Percentiles rank a stretch among this genome's conserved stretches.
Conservation (phyloP, 352 stramenopile genomes). For the Phytophthora multivora region DNA sequence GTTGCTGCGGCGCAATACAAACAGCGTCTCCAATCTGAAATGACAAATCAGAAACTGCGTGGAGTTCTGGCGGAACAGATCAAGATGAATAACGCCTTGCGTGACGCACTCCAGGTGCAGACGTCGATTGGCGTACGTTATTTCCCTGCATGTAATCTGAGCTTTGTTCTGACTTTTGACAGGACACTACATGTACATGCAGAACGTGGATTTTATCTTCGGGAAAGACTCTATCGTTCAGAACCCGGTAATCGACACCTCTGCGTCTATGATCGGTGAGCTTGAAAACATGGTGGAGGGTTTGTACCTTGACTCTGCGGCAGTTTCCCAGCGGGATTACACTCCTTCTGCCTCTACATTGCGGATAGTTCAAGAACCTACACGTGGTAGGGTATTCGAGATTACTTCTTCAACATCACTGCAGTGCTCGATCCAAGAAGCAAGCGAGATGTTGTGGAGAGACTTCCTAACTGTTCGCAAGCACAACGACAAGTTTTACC, state of each 20-base stretch:
- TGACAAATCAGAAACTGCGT: conserved; percentile 28
- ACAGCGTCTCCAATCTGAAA: conserved; percentile 25
- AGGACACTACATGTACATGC: too few species aligned
- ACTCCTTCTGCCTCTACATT: not conserved
- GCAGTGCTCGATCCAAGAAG: conserved; percentile 21
- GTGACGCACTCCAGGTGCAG: conserved; percentile 19
- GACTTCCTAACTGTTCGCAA: conserved; percentile 15
- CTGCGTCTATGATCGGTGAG: conserved; percentile 11
- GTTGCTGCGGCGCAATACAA: conserved; percentile 21
- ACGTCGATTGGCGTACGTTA: conserved; percentile 15
- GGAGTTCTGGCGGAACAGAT: conserved; percentile 13
- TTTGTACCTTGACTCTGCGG: conserved; percentile 26
- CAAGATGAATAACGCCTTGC: conserved; percentile 12
- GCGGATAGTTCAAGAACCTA: not conserved
- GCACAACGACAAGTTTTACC: conserved; percentile 30
- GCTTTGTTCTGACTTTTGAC: not conserved
- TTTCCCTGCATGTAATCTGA: not conserved
- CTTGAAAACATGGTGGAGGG: conserved; percentile 23
- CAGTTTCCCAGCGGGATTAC: conserved; percentile 7
- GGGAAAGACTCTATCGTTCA: not conserved
- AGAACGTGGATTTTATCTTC: conserved; percentile 1
- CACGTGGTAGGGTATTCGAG: conserved; percentile 13
- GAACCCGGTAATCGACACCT: not conserved
- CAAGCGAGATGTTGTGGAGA: conserved; percentile 21
- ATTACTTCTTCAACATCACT: conserved; percentile 10